phyloP scores from a whole-genome alignment of 129 eudicot genomes.

The Smallanthus sonchifolius region DNA sequence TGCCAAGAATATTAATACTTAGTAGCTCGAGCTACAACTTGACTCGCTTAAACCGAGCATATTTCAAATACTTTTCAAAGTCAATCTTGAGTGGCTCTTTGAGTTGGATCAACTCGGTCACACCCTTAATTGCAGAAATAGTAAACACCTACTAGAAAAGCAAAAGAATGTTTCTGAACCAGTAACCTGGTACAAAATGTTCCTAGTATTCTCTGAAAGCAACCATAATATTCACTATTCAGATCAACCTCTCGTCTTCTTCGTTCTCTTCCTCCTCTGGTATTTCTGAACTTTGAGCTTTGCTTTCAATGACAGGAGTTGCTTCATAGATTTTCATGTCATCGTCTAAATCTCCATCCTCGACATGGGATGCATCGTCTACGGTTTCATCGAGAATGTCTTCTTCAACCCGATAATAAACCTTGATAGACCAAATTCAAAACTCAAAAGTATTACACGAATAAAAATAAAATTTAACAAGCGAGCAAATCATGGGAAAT shows the following conservation, averaged over 20 bases:
- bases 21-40: no score
- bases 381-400: constrained; percentile 28
- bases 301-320: constrained; percentile 5
- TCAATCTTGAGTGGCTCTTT: no score
- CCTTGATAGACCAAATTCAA: constrained; percentile 37
- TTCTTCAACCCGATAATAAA: constrained; percentile 76
- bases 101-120: no score
- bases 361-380: not conserved
- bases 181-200: not conserved
- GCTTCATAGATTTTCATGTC: constrained; percentile 29
- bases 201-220: constrained; percentile 1
- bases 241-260: constrained; percentile 7
- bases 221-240: not conserved
- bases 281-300: constrained; percentile 13
- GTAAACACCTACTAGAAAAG: no score
- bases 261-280: constrained; percentile 17
- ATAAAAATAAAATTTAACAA: not conserved
- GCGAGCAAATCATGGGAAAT: not conserved
- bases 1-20: no score
- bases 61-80: no score
- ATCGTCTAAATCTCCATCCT: constrained; percentile 1
- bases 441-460: no score
- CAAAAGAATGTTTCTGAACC: not conserved
- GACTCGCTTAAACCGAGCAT: no score
- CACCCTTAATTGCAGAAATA: no score